Evolutionary conservation across 306 rosid genomes (phyloP).

Genomic region (Aeschynomene evenia): DNA sequence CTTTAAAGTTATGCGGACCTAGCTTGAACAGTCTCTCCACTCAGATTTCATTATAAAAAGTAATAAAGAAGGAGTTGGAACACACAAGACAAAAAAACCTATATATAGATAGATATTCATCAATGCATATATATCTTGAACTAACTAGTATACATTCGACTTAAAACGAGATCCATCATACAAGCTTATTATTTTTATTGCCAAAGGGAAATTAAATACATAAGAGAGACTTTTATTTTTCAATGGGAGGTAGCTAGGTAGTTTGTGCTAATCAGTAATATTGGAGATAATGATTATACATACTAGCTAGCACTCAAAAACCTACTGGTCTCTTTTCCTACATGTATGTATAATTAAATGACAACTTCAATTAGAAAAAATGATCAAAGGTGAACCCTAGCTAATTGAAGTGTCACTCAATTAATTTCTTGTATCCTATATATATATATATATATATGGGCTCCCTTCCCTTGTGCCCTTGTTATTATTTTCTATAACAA

Average conservation of each 20-base stretch:
- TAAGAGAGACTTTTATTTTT: background rate
- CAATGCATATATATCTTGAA: too few species aligned
- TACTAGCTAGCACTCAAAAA: background rate
- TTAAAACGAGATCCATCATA: background rate
- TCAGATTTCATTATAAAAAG: background rate
- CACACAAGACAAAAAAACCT: background rate
- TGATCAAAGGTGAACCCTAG: too few species aligned
- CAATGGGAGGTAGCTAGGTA: background rate
- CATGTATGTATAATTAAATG: too few species aligned
- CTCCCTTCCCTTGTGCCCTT: too few species aligned
- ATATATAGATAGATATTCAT: too few species aligned
- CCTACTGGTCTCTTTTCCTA: background rate
- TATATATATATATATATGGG: background rate
- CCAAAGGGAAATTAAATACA: background rate
- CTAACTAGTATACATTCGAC: too few species aligned
- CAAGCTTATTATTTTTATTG: constrained; percentile 5
- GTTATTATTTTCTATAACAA: too few species aligned
- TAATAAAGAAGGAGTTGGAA: background rate
- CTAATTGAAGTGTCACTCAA: too few species aligned
- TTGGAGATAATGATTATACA: background rate
- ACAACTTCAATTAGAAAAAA: too few species aligned
- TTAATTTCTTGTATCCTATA: too few species aligned
- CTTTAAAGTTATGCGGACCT: background rate
- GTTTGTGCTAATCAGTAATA: background rate
- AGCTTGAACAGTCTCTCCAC: background rate